Base-by-base conservation (phyloP, 192 early-diverging fungal species). In the Spizellomyces sp. region DNA sequence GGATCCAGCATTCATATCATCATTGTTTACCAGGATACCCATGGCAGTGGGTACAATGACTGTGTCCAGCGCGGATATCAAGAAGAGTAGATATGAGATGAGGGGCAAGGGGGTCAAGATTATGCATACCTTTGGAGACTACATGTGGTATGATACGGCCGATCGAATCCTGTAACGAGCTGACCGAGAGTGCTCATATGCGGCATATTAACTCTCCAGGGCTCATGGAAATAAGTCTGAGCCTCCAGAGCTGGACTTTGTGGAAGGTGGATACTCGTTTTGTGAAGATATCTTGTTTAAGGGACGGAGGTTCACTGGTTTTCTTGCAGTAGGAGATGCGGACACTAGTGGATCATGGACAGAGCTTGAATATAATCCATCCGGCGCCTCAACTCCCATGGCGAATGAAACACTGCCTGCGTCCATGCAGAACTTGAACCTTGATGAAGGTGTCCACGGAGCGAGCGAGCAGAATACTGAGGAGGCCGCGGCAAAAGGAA, bases 31-130 rank as follows among this genome's bases (percentile, higher is more conserved):
- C 52, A 48, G 72, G 50, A 15, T 80, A 73, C 58, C 89, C 10
- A 62, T 92, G 64, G 91, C 91, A 1, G 82, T 95, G 4, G 91
- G 92, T 12, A 85, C 80, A 5, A 83, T 90, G 80, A 77, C 79
- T 8, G 45, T 90, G 36, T 77, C 89, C 64, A 82, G 81, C 6
- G 69, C 78, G 6, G 81, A 79, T 4, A 76, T 88, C 17, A 77
- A 79, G 14, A 74, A 68, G 55, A 74, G 79, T 17, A 68, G 70
- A 5, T 84, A 84, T 8, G 86, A 79, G 56, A 93, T 77, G 77
- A 69, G 91, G 74, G 95, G 95, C 8, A 92, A 94, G 67, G 94
- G 91, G 0, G 88, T 98, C 1, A 67, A 89, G 67, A 80, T 93
- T 22, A 61, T 91, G 14, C 93, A 95, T 69, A 86, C 89, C 4